Evolutionary conservation across 441 rosid species (phyloP), one percentile per base, ranked within the genome.

Genomic region (Breynia disticha): DNA sequence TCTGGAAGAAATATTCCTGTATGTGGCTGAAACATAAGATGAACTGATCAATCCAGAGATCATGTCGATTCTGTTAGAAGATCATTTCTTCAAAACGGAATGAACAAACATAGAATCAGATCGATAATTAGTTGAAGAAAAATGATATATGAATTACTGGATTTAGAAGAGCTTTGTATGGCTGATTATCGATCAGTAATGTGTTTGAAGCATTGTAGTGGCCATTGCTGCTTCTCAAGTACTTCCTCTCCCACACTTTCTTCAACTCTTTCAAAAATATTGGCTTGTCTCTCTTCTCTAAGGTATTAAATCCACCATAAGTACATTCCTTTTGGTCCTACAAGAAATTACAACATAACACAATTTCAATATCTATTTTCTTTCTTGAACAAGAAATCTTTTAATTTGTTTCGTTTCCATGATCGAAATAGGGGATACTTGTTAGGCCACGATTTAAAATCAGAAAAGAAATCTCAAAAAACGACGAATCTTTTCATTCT

Each of bases 161-260:
- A 71, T 71, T 71, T 1, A 68, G 46, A 16, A 75, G 66, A 8
- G 69, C 59, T 54, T 68, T 71, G 62, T 65, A 65, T 12, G 79
- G 65, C 8, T 44, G 17, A 39, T 61, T 52, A 42, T 71, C 79
- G 7, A 67, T 71, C 46, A 71, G 6, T 45, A 62, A 17, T 0
- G 73, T 71, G 52, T 62, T 67, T 0, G 18, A 49, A 0, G 68
- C 44, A 16, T 64, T 54, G 53, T 32, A 67, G 13, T 12, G 16
- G 12, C 4, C 28, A 11, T 32, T 16, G 7, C 3, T 32, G 42
- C 11, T 32, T 10, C 2, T 8, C 11, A 37, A 10, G 8, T 45
- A 17, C 0, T 24, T 41, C 7, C n/a, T 22, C 21, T 48, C 53
- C 66, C 73, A 59, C 1, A 62, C 8, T 50, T 54, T 57, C n/a